These are phyloP conservation scores for Phytophthora sp. DNA, from an alignment of 352 stramenopile species.

Conservation along the genomic window DNA sequence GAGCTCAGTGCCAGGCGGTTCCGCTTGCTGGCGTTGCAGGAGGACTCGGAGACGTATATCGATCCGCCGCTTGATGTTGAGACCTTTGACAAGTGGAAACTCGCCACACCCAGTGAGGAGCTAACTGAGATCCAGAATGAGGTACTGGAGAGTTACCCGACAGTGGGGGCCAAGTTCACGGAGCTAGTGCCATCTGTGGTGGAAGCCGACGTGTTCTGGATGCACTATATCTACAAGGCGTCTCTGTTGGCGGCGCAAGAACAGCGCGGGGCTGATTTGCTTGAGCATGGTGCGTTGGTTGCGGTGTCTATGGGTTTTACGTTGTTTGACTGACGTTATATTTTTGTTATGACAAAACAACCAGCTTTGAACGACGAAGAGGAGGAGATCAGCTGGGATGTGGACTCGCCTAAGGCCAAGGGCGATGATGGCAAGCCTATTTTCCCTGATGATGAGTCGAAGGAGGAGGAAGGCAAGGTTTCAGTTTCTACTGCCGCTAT, in stretches of 20 bases:
- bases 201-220: constrained; percentile 63
- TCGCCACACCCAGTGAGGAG: constrained; percentile 38
- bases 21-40: constrained; percentile 63
- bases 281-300: constrained; percentile 58
- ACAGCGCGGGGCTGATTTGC: constrained; percentile 61
- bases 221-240: constrained; percentile 80
- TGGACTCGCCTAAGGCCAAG: constrained; percentile 59
- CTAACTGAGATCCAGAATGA: constrained; percentile 53
- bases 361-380: constrained; percentile 65
- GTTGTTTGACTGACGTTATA: constrained; percentile 5
- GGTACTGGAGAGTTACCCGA: constrained; percentile 70
- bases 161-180: constrained; percentile 56
- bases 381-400: constrained; percentile 75
- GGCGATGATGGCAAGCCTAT: constrained; percentile 45
- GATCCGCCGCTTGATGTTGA: constrained; percentile 60
- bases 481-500: constrained; percentile 8
- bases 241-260: constrained; percentile 73
- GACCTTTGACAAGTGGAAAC: constrained; percentile 73
- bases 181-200: constrained; percentile 67
- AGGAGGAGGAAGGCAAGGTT: constrained; percentile 42
- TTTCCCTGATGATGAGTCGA: constrained; percentile 52
- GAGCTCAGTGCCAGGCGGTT: constrained; percentile 60
- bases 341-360: neutral
- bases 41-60: constrained; percentile 69
- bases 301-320: neutral